phyloP scores from a whole-genome alignment of 768 basidiomycete genomes.

The Boletus rubescentipes region DNA sequence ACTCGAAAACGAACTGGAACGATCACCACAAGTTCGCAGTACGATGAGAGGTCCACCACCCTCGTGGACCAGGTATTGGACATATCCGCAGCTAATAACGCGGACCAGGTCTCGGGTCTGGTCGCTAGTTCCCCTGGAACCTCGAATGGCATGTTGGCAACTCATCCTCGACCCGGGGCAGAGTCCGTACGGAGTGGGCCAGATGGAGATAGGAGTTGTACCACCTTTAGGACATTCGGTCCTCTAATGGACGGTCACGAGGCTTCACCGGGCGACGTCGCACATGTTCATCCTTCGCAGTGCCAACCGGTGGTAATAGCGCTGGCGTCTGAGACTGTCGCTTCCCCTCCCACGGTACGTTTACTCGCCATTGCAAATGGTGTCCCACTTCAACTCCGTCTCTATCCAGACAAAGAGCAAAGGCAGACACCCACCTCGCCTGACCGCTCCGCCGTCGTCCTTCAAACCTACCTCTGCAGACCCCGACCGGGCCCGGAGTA shows the following conservation, averaged over 20 bases:
- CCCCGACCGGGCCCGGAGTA: constrained; percentile 48
- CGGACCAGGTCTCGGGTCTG: constrained; percentile 1
- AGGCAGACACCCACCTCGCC: constrained; percentile 35
- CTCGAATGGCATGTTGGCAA: constrained; percentile 5
- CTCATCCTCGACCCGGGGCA: constrained; percentile 14
- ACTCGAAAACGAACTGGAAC: constrained; percentile 56
- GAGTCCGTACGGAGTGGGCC: constrained; percentile 9
- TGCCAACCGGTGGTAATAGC: constrained; percentile 14
- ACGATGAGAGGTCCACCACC: constrained; percentile 17
- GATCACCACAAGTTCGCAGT: constrained; percentile 35
- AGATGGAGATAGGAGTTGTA: constrained; percentile 25
- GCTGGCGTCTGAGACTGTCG: constrained; percentile 13
- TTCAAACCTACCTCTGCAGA: constrained; percentile 30
- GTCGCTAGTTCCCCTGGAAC: constrained; percentile 12
- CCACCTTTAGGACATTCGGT: constrained; percentile 25
- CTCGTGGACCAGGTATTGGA: constrained; percentile 27
- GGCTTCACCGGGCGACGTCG: neutral
- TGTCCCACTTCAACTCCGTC: constrained; percentile 17
- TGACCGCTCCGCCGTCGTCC: constrained; percentile 36
- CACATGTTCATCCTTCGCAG: constrained; percentile 1
- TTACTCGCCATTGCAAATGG: constrained; percentile 8
- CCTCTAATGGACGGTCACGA: constrained; percentile 19
- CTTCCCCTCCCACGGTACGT: constrained; percentile 23
- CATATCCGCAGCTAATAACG: constrained; percentile 28
- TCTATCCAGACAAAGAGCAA: constrained; percentile 34